These are phyloP conservation scores for Paramecium tetraurelia DNA, from an alignment of 73 alveolate species.

Conservation along the genomic window DNA sequence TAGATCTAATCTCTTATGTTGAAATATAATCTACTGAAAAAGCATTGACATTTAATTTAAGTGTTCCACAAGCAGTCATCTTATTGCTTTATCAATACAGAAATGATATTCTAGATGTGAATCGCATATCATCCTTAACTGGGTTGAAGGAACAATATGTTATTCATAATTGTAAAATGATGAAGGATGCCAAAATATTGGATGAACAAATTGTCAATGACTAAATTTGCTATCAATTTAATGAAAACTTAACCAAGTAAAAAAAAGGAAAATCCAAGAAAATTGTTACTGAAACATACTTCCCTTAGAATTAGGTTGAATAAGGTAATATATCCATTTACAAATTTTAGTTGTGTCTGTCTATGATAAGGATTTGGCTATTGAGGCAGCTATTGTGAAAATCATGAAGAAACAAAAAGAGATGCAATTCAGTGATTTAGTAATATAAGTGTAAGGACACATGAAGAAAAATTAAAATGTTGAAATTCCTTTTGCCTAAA, in stretches of 20 bases:
- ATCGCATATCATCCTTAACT: background rate
- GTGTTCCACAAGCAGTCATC: constrained; percentile 10
- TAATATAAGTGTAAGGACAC: background rate
- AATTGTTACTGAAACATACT: background rate
- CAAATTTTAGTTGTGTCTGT: background rate
- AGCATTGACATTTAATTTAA: background rate
- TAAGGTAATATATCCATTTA: background rate
- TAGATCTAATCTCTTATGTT: background rate
- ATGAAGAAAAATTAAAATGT: background rate
- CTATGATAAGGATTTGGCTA: background rate
- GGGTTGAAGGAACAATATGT: background rate
- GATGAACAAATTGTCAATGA: background rate
- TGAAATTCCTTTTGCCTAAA: background rate
- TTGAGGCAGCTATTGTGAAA: constrained; percentile 22
- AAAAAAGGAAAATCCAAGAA: background rate
- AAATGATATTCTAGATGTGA: background rate
- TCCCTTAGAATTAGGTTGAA: constrained; percentile 18
- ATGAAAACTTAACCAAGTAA: background rate
- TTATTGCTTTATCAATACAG: background rate
- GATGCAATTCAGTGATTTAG: constrained; percentile 10
- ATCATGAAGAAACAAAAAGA: constrained; percentile 6
- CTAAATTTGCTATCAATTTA: background rate
- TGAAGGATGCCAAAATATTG: background rate
- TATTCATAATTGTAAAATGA: background rate
- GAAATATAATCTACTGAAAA: background rate